Evolutionary conservation across 352 stramenopile species (phyloP).

Genomic region (Blastocystis sp.): DNA sequence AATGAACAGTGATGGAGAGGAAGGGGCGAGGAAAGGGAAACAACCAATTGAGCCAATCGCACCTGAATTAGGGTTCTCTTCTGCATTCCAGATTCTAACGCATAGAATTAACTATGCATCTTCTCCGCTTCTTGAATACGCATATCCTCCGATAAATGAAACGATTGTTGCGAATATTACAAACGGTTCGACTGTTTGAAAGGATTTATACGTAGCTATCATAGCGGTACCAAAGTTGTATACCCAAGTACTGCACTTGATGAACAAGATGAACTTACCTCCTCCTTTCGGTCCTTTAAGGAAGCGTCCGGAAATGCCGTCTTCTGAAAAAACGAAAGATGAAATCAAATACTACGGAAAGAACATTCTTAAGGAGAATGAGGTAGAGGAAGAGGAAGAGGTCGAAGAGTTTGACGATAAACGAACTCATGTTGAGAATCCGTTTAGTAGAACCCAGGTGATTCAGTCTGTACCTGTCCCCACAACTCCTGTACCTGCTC

Average conservation of each 20-base stretch:
- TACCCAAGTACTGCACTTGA: constrained; percentile 79
- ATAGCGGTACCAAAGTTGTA: constrained; percentile 78
- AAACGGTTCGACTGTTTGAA: constrained; percentile 68
- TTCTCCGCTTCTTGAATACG: constrained; percentile 76
- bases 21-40: not conserved
- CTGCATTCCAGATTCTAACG: not conserved
- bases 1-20: not conserved
- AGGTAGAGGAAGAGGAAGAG: constrained; percentile 14
- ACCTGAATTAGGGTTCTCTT: not conserved
- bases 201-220: constrained; percentile 67
- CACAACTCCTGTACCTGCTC: not conserved
- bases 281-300: constrained; percentile 68
- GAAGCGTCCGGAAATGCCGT: constrained; percentile 9
- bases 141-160: constrained; percentile 74
- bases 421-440: not conserved
- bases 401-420: not conserved
- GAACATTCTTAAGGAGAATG: not conserved
- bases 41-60: constrained; percentile 41
- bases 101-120: constrained; percentile 75
- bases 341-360: constrained; percentile 26
- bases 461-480: not conserved
- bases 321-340: not conserved
- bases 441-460: constrained; percentile 28
- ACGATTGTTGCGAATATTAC: constrained; percentile 76
- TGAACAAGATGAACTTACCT: constrained; percentile 84